Base-by-base conservation (phyloP, 225 moss, liverwort and hornwort genomes). In the Bryum argenteum region DNA sequence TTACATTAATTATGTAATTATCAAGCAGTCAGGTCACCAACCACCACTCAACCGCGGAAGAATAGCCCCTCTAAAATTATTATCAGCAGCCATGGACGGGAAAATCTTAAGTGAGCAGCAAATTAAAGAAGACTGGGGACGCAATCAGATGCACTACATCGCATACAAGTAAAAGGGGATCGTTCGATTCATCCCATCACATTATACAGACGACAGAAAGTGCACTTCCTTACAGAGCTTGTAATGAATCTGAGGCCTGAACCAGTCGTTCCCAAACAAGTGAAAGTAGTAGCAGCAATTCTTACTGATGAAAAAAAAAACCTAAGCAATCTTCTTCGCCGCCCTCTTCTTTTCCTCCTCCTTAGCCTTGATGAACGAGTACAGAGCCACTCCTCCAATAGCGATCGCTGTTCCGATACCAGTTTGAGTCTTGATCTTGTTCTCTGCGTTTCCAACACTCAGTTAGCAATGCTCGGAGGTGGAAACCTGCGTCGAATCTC, bases 381-480 rank as follows among this genome's bases (percentile, higher is more conserved):
- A 97, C 64, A 90, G 44, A 5, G 94, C 97, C 50, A 97, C 97
- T 72, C 97, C 97, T 37, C 73, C 94, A 75, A 97, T 97, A 26
- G 97, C 97, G 64, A 97, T 6, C 51, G 3, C 86, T 41, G 97
- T 97, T 68, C 97, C 97, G 42, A 97, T 92, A 20, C 94, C 97
- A 28, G 97, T 97, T 85, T 97, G 97, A 38, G 91, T 92, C 21
- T 85, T 71, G 76, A 97, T 97, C 91, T 86, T 94, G 91, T 97
- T 97, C 77, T 84, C 89, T 87, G 79, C 68, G 77, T 43, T n/a
- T 44, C 53, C 1, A 2, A 24, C 33, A 52, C 54, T 0, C 12
- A 14, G 12, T 73, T 56, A 50, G 41, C 48, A 73, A 9, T 18
- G 20, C 38, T n/a, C 12, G 1, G 44, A 63, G 1, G 11, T n/a